These are phyloP conservation scores for Trifolium dubium DNA, from an alignment of 306 rosid species.

Conservation along the genomic window DNA sequence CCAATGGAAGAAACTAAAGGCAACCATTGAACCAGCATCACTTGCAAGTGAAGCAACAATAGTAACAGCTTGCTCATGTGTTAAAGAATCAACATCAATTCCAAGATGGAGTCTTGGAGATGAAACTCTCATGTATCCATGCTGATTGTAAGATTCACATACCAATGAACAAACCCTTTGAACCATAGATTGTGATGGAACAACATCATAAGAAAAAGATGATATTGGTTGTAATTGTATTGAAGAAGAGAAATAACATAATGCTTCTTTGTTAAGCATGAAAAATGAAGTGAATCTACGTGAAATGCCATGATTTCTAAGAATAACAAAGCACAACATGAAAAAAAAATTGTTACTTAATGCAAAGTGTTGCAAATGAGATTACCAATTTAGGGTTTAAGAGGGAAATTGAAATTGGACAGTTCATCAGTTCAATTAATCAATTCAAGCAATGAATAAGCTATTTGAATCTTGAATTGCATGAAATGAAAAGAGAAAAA, in stretches of 20 bases:
- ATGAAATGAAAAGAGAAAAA: background rate
- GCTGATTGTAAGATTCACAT: conserved; percentile 58
- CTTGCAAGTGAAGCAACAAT: conserved; percentile 72
- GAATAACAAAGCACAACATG: conserved; percentile 49
- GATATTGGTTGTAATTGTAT: background rate
- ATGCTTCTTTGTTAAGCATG: conserved; percentile 34
- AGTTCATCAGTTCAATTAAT: background rate
- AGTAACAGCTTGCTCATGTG: conserved; percentile 67
- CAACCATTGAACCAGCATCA: conserved; percentile 79
- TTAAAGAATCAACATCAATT: conserved; percentile 55
- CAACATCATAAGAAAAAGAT: conserved; percentile 34
- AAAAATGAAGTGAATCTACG: conserved; percentile 42
- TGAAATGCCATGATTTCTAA: conserved; percentile 49
- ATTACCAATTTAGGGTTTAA: background rate
- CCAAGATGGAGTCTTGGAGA: conserved; percentile 60
- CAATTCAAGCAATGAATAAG: background rate
- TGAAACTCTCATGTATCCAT: conserved; percentile 47
- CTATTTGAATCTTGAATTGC: background rate
- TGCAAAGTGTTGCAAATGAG: background rate
- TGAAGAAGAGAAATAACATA: conserved; percentile 40
- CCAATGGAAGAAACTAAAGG: conserved; percentile 79
- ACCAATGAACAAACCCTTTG: conserved; percentile 62
- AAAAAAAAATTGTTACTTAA: conserved; percentile 5
- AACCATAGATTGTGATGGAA: conserved; percentile 55
- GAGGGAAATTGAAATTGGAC: background rate